A percentile compares a stretch with the other conserved stretches of the same genome.
phyloP scores from a whole-genome alignment of 768 basidiomycete genomes.

The Panaeolus cyanescens region DNA sequence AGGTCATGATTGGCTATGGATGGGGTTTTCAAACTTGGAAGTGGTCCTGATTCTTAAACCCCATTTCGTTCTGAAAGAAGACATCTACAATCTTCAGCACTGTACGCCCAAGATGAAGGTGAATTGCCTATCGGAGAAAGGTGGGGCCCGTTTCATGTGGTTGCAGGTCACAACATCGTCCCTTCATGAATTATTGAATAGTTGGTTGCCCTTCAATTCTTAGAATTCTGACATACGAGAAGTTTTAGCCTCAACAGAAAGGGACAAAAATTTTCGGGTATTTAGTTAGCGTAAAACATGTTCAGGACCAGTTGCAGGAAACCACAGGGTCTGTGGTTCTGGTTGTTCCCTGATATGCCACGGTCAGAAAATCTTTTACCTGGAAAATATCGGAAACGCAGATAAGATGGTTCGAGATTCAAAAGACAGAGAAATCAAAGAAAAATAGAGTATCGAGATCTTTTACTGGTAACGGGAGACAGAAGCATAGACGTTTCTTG shows the following conservation, averaged over 20 bases:
- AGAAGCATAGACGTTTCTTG: not conserved
- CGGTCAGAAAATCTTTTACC: not conserved
- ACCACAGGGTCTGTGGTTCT: not conserved
- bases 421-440: not conserved
- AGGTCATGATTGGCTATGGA: slow-evolving; percentile 10
- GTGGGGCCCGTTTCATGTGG: not conserved
- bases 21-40: not conserved
- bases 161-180: not conserved
- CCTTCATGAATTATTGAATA: not conserved
- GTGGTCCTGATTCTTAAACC: not conserved
- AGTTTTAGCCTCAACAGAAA: not conserved
- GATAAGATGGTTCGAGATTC: not conserved
- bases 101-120: not conserved
- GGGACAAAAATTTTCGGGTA: not conserved
- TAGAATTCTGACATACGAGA: not conserved
- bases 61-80: slow-evolving; percentile 2
- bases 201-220: not conserved
- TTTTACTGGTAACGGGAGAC: not conserved
- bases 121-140: not conserved
- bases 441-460: not conserved
- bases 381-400: not conserved
- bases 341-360: not conserved
- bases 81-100: not conserved
- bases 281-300: too few species aligned
- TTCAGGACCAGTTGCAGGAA: too few species aligned